Conservation (phyloP, 139 green algal genomes). For the Eudorina sp. region DNA sequence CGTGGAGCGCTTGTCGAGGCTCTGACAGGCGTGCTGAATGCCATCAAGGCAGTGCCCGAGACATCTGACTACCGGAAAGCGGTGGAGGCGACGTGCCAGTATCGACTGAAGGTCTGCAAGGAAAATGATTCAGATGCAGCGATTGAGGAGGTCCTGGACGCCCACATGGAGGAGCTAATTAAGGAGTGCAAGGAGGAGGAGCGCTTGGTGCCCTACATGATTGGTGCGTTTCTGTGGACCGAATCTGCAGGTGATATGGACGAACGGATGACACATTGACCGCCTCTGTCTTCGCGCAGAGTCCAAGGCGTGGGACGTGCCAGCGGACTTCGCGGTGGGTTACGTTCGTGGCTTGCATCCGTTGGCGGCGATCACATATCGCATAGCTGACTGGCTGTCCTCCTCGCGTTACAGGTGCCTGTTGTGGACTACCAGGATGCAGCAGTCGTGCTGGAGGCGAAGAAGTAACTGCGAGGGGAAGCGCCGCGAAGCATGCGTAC, state of each 20-base stretch:
- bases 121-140: conserved; percentile 65
- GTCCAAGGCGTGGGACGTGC: conserved; percentile 56
- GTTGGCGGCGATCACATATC: not conserved
- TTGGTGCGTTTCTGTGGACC: conserved; percentile 39
- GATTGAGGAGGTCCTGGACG: conserved; percentile 73
- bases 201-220: conserved; percentile 60
- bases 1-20: conserved; percentile 55
- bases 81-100: conserved; percentile 61
- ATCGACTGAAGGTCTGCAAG: conserved; percentile 66
- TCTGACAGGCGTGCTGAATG: conserved; percentile 47
- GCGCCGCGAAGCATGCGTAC: too few relatives aligned
- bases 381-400: too few relatives aligned
- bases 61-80: conserved; percentile 64
- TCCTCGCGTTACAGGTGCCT: conserved; percentile 51
- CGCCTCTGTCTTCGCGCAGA: not conserved
- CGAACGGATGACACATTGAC: not conserved
- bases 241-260: not conserved
- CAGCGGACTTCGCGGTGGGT: conserved; percentile 54
- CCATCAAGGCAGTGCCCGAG: conserved; percentile 56
- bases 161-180: conserved; percentile 73
- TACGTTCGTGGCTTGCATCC: not conserved
- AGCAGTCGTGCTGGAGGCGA: conserved; percentile 47
- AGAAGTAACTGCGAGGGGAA: too few relatives aligned
- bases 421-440: conserved; percentile 68
- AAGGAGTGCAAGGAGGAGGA: conserved; percentile 67